Conservation (phyloP, 345 rosid genomes). For the Eucalyptus cloeziana region DNA sequence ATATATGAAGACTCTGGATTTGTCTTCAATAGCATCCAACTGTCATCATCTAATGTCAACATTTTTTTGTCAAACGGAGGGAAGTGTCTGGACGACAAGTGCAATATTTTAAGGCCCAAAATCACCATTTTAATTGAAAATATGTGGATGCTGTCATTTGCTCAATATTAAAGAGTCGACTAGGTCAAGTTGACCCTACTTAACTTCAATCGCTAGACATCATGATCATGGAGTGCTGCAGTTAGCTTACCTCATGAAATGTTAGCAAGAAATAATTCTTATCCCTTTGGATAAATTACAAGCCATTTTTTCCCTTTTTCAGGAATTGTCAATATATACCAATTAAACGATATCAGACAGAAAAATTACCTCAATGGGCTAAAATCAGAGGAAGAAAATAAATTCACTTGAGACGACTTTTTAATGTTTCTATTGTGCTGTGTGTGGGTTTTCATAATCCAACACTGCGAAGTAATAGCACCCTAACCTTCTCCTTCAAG, state of each 20-base stretch:
- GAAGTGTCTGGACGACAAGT: background rate
- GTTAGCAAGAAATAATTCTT: background rate
- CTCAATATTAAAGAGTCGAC: background rate
- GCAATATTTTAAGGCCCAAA: background rate
- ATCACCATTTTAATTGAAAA: background rate
- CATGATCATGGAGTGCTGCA: background rate
- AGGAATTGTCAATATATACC: background rate
- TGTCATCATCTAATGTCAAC: background rate
- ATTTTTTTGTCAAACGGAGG: background rate
- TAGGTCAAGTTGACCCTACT: background rate
- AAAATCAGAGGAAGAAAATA: background rate
- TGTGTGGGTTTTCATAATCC: background rate
- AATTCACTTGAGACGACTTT: background rate
- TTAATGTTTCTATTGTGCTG: background rate
- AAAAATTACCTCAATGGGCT: background rate
- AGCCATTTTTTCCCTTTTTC: background rate
- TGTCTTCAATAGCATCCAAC: conserved; percentile 55
- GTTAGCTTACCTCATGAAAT: background rate
- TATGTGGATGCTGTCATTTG: background rate
- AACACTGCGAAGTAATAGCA: background rate
- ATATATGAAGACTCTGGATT: conserved; percentile 17
- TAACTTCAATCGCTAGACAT: background rate
- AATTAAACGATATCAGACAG: background rate
- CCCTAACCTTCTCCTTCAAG: conserved; percentile 69
- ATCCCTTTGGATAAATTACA: background rate